Evolutionary conservation across 2,329 filamentous ascomycete species (phyloP), one percentile per base, ranked within the genome.

Genomic region (Hymenoscyphus fructigenus): DNA sequence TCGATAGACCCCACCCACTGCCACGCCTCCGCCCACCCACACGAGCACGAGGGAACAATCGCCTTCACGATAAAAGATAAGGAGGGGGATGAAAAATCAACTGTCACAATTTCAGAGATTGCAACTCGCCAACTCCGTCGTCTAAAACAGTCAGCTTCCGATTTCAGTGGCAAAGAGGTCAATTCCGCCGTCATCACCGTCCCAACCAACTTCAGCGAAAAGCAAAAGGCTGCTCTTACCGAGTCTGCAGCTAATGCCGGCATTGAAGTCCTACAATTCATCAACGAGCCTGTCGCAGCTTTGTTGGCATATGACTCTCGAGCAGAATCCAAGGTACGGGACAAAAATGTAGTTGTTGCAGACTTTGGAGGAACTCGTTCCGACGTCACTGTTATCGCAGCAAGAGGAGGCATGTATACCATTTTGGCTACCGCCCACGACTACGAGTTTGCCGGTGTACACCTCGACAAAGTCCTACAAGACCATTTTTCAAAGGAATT

Each of bases 401-500:
- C 91, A 74, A 88, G 94, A 78, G 93, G 93, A 68, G 95, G 95
- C 76, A 94, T 98, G 83, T 98, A 98, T 85, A 97, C 92, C 66
- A 88, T 97, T 73, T 85, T 99, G 65, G 93, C 95, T 23, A 96
- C 94, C 14, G 88, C 90, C 34, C 95, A 98, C 82, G 95, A 99
- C 83, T 97, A 96, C 80, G 93, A 98, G 76, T 91, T 94, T 71
- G 89, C 91, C 64, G 95, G 95, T 75, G 84, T 87, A 41, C 88
- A 93, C 70, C 84, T 99, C 64, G 95, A 99, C 82, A 86, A 95
- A 77, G 90, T 94, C 59, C 85, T 99, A 65, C 91, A 97, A 77
- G 94, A 99, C 77, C 90, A 97, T 83, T 97, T 98, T 73, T 91
- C 94, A 73, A 99, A 99, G 85, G 95, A 99, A 80, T 99, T 99